Percentiles rank a stretch among this genome's conserved stretches.
Conservation (phyloP, 2,329 filamentous ascomycete species). For the Xenosphaeropsis pyriputrescens region DNA sequence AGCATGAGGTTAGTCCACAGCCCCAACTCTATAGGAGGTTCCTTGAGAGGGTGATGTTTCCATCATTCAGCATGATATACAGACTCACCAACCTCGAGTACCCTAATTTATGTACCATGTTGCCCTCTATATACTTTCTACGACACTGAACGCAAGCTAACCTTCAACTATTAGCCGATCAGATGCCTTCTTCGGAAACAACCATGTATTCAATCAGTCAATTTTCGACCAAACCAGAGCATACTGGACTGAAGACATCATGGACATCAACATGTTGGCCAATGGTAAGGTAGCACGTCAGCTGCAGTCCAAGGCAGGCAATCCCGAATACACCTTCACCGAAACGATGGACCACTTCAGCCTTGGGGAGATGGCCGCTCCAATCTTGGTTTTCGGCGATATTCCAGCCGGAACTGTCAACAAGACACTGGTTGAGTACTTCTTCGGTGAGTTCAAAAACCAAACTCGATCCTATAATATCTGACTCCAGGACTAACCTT, state of each 20-base stretch:
- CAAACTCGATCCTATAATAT: too few relatives aligned
- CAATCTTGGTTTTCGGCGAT: constrained; percentile 33
- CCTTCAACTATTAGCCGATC: constrained; percentile 22
- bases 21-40: not conserved
- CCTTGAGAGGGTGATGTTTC: too few relatives aligned
- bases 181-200: constrained; percentile 33
- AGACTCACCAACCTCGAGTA: too few relatives aligned
- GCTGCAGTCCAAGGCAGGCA: constrained; percentile 26
- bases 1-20: constrained; percentile 21
- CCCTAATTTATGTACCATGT: not conserved
- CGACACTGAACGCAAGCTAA: not conserved
- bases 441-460: constrained; percentile 23
- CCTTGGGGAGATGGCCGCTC: constrained; percentile 32
- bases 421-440: constrained; percentile 25
- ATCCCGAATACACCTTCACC: constrained; percentile 32
- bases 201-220: constrained; percentile 30
- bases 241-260: constrained; percentile 28
- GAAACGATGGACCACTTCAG: constrained; percentile 26
- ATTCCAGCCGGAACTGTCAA: constrained; percentile 22
- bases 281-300: constrained; percentile 29
- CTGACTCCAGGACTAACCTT: constrained; percentile 1
- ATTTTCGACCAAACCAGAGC: constrained; percentile 28
- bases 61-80: too few relatives aligned
- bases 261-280: constrained; percentile 27
- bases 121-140: too few relatives aligned